Evolutionary conservation across 305 asterid genomes (phyloP).

Genomic region (Fraxinus greggii): DNA sequence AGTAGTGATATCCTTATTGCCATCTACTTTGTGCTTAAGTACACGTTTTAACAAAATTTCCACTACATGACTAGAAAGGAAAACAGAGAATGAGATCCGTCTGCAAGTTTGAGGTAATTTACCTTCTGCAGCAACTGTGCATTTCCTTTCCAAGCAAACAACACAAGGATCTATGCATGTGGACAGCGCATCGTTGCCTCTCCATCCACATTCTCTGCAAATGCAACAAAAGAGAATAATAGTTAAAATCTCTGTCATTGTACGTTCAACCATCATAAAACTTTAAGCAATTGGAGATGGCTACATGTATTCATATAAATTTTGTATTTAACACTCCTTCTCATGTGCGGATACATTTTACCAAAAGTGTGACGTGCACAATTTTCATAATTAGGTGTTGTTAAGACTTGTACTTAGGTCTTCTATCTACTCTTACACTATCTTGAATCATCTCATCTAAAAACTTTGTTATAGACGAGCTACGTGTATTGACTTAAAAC

Average conservation of each 20-base stretch:
- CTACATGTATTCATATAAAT: not conserved
- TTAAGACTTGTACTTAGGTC: not conserved
- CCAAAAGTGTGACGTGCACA: not conserved
- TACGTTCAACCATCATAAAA: not conserved
- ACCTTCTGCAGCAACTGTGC: conserved; percentile 93
- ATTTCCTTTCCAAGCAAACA: conserved; percentile 84
- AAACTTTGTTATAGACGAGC: not conserved
- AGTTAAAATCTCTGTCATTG: not conserved
- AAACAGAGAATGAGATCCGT: not conserved
- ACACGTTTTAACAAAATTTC: not conserved
- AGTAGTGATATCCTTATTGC: not conserved
- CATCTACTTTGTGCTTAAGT: not conserved
- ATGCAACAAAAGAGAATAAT: conserved; percentile 15
- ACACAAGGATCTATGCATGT: conserved; percentile 79
- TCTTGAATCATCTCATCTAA: not conserved
- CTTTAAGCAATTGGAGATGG: not conserved
- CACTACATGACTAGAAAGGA: not conserved
- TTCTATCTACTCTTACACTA: not conserved
- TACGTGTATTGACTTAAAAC: not conserved
- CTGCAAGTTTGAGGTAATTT: conserved; percentile 13
- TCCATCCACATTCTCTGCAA: conserved; percentile 84
- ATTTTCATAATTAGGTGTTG: not conserved
- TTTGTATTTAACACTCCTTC: not conserved
- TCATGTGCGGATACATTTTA: not conserved
- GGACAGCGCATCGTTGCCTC: conserved; percentile 41